A percentile compares a stretch with the other conserved stretches of the same genome.
Conservation (phyloP, 2,329 filamentous ascomycete genomes). For the Truncatella angustata region DNA sequence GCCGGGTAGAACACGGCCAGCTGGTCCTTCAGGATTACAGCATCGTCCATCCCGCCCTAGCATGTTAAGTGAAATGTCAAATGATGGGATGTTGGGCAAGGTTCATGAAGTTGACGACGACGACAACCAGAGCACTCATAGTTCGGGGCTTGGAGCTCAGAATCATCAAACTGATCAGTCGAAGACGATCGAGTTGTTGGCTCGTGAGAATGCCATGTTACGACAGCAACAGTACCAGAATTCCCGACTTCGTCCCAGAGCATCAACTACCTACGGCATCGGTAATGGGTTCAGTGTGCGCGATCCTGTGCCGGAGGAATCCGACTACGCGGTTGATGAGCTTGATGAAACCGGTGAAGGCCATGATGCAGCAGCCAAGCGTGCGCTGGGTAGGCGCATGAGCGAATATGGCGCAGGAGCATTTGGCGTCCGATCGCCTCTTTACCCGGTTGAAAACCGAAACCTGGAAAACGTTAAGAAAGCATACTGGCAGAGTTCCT, state of each 20-base stretch:
- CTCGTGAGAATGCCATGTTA: slow-evolving; percentile 61
- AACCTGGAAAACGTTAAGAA: slow-evolving; percentile 66
- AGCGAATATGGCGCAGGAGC: slow-evolving; percentile 51
- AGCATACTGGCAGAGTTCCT: slow-evolving; percentile 68
- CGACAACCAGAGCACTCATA: slow-evolving; percentile 54
- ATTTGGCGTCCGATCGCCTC: slow-evolving; percentile 37
- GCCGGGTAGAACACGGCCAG: slow-evolving; percentile 47
- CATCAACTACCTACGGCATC: slow-evolving; percentile 54
- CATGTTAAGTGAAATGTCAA: slow-evolving; percentile 71
- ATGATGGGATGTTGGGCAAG: slow-evolving; percentile 62
- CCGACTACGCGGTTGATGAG: slow-evolving; percentile 72
- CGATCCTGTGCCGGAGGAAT: slow-evolving; percentile 61
- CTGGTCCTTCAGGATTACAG: slow-evolving; percentile 68
- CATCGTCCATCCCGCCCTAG: slow-evolving; percentile 79
- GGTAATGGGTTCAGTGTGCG: slow-evolving; percentile 59
- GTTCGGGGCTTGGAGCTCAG: slow-evolving; percentile 53
- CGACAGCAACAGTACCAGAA: slow-evolving; percentile 52
- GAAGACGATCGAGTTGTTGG: slow-evolving; percentile 62
- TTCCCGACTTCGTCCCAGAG: slow-evolving; percentile 54
- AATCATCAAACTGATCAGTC: slow-evolving; percentile 53
- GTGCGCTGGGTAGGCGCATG: slow-evolving; percentile 50
- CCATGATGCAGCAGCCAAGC: slow-evolving; percentile 43
- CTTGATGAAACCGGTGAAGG: slow-evolving; percentile 61
- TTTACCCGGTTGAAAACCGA: slow-evolving; percentile 55
- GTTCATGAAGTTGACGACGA: slow-evolving; percentile 70